Base-by-base conservation (phyloP, 805 yeast genomes). In the Cyberlindnera suaveolens region DNA sequence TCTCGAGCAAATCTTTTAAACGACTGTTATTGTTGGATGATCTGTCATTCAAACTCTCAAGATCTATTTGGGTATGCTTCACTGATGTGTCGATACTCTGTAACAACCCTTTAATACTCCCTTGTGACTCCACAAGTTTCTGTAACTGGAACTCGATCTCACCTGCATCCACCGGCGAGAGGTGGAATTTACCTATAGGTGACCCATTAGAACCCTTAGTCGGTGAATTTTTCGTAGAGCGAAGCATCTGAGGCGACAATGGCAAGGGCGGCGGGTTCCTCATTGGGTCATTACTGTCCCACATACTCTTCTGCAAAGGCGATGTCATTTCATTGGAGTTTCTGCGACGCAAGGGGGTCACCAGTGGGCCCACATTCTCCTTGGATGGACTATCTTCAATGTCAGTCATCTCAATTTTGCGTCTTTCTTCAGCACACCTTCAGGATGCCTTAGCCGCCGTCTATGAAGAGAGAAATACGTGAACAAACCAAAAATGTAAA, bases 261-360 rank as follows among this genome's bases (percentile, higher is more conserved):
- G 72, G 71, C 43, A 67, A 45, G 4, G 72, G 70, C 3, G 68
- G 68, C n/a, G 71, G 71, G 30, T 64, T 64, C 44, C 70, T 51
- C 40, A 49, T 46, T 4, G 71, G 72, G 41, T 67, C 70, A 15
- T 63, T 59, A 23, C 70, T 64, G 37, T 67, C 71, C 71, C 72
- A 67, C 52, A 63, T 35, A 18, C 38, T 44, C 19, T 42, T 27
- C 32, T 50, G 52, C 3, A 45, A 39, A 33, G 58, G 56, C 1
- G 60, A 53, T 14, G 38, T 36, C 15, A 44, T 38, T 17, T 38
- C 44, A 35, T 43, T 19, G 31, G 48, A 9, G 42, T 38, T 35
- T 27, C 32, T 20, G 31, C 40, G 37, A 36, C 43, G 45, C 16
- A 46, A 19, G n/a, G 56, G 52, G 3, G 54, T 40, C 18, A 36